phyloP scores from a whole-genome alignment of 345 rosid genomes.

The Arabidopsis suecica region DNA sequence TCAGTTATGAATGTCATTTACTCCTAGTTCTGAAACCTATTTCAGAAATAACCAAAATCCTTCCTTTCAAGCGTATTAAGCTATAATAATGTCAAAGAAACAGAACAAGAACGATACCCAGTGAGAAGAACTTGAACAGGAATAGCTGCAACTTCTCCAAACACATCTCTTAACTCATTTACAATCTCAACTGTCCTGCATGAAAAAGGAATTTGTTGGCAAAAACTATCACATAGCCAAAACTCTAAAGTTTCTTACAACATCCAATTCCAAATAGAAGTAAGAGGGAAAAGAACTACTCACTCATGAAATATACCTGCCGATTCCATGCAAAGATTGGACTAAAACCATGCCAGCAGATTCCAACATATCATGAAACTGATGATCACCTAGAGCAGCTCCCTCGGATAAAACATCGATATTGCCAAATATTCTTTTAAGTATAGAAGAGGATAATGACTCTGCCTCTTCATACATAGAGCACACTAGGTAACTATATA shows the following conservation, averaged over 20 bases:
- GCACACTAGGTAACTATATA: constrained; percentile 71
- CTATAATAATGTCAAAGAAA: constrained; percentile 6
- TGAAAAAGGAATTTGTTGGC: not conserved
- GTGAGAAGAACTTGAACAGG: constrained; percentile 78
- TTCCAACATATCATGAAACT: constrained; percentile 56
- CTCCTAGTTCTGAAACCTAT: not conserved
- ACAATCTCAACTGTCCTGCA: constrained; percentile 72
- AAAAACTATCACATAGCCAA: constrained; percentile 2
- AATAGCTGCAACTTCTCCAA: constrained; percentile 55
- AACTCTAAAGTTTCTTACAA: not conserved
- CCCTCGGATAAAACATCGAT: constrained; percentile 23
- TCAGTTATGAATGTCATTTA: constrained; percentile 1
- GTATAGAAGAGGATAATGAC: constrained; percentile 59
- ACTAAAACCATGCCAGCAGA: constrained; percentile 84
- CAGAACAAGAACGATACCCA: constrained; percentile 55
- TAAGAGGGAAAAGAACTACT: not conserved
- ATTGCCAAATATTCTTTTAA: constrained; percentile 45
- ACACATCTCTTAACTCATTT: constrained; percentile 59
- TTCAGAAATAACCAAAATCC: constrained; percentile 9
- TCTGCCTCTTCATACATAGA: constrained; percentile 81
- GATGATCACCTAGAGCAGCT: constrained; percentile 41
- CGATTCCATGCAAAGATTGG: constrained; percentile 73
- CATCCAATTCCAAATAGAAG: constrained; percentile 20
- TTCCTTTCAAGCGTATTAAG: not conserved
- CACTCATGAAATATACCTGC: constrained; percentile 51